A percentile compares a stretch with the other conserved stretches of the same genome.
These are phyloP conservation scores for Fagopyrum tataricum DNA, from an alignment of 148 eudicot genomes.

Conservation along the genomic window DNA sequence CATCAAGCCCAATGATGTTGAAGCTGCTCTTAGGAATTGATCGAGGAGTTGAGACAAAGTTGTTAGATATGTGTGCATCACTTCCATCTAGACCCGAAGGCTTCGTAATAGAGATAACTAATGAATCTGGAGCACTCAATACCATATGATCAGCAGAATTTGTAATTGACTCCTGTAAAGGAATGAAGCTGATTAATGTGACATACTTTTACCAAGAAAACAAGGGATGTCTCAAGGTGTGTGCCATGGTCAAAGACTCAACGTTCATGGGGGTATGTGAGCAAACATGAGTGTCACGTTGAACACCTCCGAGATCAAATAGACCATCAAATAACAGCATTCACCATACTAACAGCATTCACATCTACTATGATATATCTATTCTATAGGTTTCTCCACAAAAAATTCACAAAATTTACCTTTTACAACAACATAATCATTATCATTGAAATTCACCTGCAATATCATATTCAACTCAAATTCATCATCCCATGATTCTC, in stretches of 20 bases:
- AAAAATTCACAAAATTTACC: neutral
- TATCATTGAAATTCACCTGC: constrained; percentile 40
- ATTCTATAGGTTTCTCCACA: constrained; percentile 37
- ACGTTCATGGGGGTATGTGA: neutral
- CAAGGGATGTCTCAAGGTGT: neutral
- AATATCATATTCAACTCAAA: constrained; percentile 87
- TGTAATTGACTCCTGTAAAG: constrained; percentile 74
- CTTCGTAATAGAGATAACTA: constrained; percentile 63
- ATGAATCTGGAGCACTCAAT: constrained; percentile 72
- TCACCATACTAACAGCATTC: neutral
- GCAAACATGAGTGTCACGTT: neutral
- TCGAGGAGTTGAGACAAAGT: constrained; percentile 47
- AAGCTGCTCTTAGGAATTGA: constrained; percentile 44
- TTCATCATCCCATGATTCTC: constrained; percentile 92
- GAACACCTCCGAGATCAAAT: neutral
- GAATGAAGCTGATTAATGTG: neutral
- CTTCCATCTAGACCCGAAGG: constrained; percentile 35
- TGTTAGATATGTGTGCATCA: constrained; percentile 33
- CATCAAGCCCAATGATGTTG: constrained; percentile 76
- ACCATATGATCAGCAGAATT: constrained; percentile 84
- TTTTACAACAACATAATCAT: neutral
- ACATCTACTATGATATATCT: neutral
- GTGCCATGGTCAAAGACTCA: neutral
- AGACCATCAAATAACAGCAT: constrained; percentile 9
- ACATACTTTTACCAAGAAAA: neutral